phyloP scores from a whole-genome alignment of 2,329 filamentous ascomycete species.

The Ophiostoma sp. region DNA sequence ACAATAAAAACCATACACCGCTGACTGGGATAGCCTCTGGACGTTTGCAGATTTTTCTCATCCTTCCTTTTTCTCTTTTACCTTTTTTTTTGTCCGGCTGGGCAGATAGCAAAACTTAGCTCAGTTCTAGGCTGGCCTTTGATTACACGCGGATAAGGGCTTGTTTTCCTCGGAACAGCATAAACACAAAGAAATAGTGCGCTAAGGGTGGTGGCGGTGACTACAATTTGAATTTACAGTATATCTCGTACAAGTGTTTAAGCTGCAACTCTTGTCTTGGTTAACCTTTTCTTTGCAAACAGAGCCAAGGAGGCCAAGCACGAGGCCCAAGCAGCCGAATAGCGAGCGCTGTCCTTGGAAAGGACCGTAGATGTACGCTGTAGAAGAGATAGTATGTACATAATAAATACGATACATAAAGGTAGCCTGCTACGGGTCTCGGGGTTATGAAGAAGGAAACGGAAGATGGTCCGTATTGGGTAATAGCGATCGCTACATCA shows the following conservation, averaged over 20 bases:
- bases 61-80: too few species aligned
- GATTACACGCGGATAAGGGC: background rate
- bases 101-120: constrained; percentile 1
- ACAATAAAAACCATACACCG: background rate
- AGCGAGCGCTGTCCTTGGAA: background rate
- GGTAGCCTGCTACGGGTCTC: background rate
- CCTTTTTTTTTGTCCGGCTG: background rate
- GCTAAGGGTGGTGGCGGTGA: background rate
- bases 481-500: background rate
- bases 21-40: background rate
- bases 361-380: background rate
- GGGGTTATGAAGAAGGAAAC: background rate
- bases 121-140: background rate
- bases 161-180: background rate
- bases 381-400: background rate
- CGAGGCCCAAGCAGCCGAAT: background rate
- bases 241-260: background rate
- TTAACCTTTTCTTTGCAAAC: background rate
- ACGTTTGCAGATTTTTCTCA: background rate
- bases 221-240: background rate
- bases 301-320: background rate
- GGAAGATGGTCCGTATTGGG: background rate
- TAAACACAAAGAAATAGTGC: background rate
- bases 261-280: background rate
- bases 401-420: too few species aligned